Evolutionary conservation across 331 rosid species (phyloP), one percentile per base, ranked within the genome.

Genomic region (Cucumis variabilis): DNA sequence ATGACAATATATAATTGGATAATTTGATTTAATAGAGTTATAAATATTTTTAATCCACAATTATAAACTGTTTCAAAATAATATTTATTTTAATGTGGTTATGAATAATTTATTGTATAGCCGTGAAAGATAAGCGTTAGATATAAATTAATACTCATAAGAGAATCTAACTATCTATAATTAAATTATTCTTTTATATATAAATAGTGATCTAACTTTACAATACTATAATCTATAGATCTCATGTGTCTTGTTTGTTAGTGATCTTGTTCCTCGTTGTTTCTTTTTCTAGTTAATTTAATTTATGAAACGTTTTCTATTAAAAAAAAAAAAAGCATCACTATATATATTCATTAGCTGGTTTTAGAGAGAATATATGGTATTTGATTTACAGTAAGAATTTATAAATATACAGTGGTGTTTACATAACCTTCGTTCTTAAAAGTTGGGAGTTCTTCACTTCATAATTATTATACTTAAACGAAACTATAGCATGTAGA

Each of bases 121-220:
- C 25, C 84, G 48, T 53, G 48, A 48, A 55, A 27, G 15, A 13
- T 51, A 79, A 79, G 30, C 25, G 53, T 28, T 51, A 53, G 25
- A 53, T 27, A 79, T 80, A 80, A 80, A 80, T 53, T 80, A 80
- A 53, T 80, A 27, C 7, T 80, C 48, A 16, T 80, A 25, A 7
- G 62, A 48, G 84, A 80, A 80, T 80, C 68, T 80, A 80, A 6
- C 68, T 2, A 51, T 55, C 16, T 55, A 55, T 27, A 55, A 80
- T 23, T 53, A 27, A 27, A 50, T 78, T 50, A 78, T 78, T 78
- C 48, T 53, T 20, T 21, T 17, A 60, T 58, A 5, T 48, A 46
- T 76, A 48, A 48, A 33, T 53, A 41, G 19, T 20, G 58, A 21
- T 46, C 23, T 75, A 75, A 7, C 20, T 11, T 0, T 23, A n/a